Percentiles rank a stretch among this genome's conserved stretches.
phyloP scores from a whole-genome alignment of 2,329 filamentous ascomycete species.

The Fusarium virguliforme region DNA sequence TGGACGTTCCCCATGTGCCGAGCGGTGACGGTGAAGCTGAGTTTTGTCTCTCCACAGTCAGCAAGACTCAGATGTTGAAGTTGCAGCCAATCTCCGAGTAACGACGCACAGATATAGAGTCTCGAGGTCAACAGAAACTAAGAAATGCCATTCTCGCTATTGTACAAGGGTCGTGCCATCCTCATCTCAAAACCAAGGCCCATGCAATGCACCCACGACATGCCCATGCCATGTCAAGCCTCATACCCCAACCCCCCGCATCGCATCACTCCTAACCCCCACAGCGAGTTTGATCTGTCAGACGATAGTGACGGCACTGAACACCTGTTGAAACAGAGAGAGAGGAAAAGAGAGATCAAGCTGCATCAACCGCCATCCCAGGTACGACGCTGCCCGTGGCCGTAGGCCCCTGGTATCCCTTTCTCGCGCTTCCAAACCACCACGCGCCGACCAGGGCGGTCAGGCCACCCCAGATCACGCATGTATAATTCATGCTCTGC shows the following conservation, averaged over 20 bases:
- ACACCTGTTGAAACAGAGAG: not conserved
- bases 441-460: slow-evolving; percentile 59
- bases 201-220: slow-evolving; percentile 5
- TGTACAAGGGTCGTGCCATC: slow-evolving; percentile 7
- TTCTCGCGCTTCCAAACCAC: slow-evolving; percentile 59
- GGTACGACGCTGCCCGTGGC: slow-evolving; percentile 45
- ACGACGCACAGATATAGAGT: not conserved
- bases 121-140: not conserved
- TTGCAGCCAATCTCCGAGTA: slow-evolving; percentile 1
- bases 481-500: slow-evolving; percentile 69
- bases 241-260: slow-evolving; percentile 9
- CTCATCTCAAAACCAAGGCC: slow-evolving; percentile 10
- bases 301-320: slow-evolving; percentile 8
- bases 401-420: slow-evolving; percentile 48
- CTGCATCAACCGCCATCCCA: slow-evolving; percentile 36
- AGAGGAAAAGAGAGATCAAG: slow-evolving; percentile 27
- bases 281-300: not conserved
- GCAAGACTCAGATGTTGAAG: slow-evolving; percentile 3
- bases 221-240: slow-evolving; percentile 9
- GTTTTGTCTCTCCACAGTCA: not conserved
- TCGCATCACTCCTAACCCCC: not conserved
- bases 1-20: not conserved
- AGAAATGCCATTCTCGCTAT: not conserved
- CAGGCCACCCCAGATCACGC: slow-evolving; percentile 62
- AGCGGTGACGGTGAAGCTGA: slow-evolving; percentile 3